A percentile compares a stretch with the other conserved stretches of the same genome.
These are phyloP conservation scores for Boletellus ananas DNA, from an alignment of 768 basidiomycete genomes.

Conservation along the genomic window DNA sequence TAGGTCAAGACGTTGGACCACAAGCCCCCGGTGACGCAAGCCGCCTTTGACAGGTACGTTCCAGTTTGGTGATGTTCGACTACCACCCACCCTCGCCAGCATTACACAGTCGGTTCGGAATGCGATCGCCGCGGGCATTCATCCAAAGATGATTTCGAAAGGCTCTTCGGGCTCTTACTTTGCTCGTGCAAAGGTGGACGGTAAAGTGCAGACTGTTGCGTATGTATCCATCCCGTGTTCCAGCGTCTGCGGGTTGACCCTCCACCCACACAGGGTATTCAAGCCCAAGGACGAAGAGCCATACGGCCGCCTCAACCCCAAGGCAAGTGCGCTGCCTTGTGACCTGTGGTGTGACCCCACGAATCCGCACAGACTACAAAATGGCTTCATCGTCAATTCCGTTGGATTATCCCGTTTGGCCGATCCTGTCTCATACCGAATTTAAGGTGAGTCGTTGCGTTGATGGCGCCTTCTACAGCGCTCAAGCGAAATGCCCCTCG, in stretches of 20 bases:
- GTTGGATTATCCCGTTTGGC: conserved; percentile 89
- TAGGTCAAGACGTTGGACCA: conserved; percentile 82
- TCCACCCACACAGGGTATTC: conserved; percentile 56
- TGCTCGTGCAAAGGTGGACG: conserved; percentile 77
- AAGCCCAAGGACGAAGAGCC: conserved; percentile 92
- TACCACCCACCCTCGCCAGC: conserved; percentile 33
- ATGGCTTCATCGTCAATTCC: conserved; percentile 85
- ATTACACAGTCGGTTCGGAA: conserved; percentile 59
- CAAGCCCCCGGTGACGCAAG: conserved; percentile 68
- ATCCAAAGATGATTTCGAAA: conserved; percentile 88
- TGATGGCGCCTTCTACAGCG: background rate
- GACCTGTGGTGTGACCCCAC: background rate
- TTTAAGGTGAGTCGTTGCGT: conserved; percentile 51
- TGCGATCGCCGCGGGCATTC: conserved; percentile 73
- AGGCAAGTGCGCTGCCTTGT: conserved; percentile 40
- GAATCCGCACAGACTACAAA: conserved; percentile 61
- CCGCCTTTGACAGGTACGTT: conserved; percentile 65
- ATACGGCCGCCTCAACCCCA: conserved; percentile 84
- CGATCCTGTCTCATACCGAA: conserved; percentile 87
- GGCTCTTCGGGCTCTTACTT: conserved; percentile 92
- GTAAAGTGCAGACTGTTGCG: conserved; percentile 76
- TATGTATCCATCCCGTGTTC: conserved; percentile 34
- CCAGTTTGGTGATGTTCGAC: background rate
- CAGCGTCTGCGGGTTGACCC: conserved; percentile 2
- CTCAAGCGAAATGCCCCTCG: background rate